Percentiles rank a stretch among this genome's conserved stretches.
Conservation (phyloP, 148 eudicot genomes). For the Arbutus unedo region DNA sequence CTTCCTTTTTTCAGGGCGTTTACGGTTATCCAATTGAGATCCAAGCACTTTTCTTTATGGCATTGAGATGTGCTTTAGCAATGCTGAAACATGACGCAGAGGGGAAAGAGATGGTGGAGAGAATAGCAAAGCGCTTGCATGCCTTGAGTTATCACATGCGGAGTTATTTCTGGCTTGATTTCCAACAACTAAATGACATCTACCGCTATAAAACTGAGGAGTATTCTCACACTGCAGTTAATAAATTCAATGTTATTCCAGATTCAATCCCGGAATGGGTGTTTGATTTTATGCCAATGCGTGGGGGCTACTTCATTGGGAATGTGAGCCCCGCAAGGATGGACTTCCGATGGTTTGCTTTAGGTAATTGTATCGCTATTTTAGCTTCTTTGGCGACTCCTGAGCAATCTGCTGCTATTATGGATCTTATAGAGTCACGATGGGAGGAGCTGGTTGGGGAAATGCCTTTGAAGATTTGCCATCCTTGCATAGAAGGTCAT, state of each 20-base stretch:
- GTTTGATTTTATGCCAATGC: conserved; percentile 89
- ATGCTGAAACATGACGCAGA: conserved; percentile 88
- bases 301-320: conserved; percentile 94
- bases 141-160: conserved; percentile 95
- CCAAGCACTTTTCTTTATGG: conserved; percentile 96
- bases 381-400: conserved; percentile 92
- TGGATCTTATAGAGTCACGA: conserved; percentile 92
- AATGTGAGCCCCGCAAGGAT: conserved; percentile 96
- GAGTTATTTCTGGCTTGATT: conserved; percentile 95
- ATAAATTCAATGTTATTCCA: conserved; percentile 86
- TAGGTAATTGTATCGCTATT: conserved; percentile 92
- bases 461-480: conserved; percentile 83
- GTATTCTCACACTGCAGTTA: conserved; percentile 96
- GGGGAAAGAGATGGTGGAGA: conserved; percentile 84
- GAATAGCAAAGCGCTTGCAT: conserved; percentile 82
- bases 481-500: conserved; percentile 93
- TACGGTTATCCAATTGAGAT: conserved; percentile 99
- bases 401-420: conserved; percentile 89
- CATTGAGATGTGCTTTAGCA: conserved; percentile 71
- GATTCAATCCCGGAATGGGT: conserved; percentile 99
- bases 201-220: conserved; percentile 96
- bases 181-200: conserved; percentile 84
- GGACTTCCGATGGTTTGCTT: conserved; percentile 97
- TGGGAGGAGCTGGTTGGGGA: conserved; percentile 98
- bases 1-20: conserved; percentile 56